A percentile compares a stretch with the other conserved stretches of the same genome.
Conservation (phyloP, 257 asterid genomes). For the Solanum chaucha region DNA sequence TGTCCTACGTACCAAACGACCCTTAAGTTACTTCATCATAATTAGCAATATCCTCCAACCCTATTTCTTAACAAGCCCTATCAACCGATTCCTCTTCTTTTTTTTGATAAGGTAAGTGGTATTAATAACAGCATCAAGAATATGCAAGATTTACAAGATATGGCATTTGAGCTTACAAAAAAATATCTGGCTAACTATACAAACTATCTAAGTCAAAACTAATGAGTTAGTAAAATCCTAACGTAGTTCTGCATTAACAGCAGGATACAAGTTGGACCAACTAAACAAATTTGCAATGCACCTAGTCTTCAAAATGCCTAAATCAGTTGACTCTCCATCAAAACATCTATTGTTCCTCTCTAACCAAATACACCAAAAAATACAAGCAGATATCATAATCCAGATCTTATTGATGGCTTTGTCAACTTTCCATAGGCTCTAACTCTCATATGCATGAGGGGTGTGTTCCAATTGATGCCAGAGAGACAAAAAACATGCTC, state of each 20-base stretch:
- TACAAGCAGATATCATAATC: neutral
- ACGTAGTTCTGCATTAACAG: neutral
- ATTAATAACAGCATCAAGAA: neutral
- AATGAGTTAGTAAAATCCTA: neutral
- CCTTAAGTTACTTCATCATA: neutral
- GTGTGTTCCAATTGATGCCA: neutral
- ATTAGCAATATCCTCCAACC: neutral
- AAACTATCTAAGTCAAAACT: neutral
- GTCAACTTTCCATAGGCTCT: neutral
- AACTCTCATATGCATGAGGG: neutral
- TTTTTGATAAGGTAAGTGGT: neutral
- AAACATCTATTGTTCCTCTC: neutral
- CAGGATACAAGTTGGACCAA: neutral
- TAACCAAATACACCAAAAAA: neutral
- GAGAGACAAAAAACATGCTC: neutral
- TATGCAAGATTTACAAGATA: neutral
- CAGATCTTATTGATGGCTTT: neutral
- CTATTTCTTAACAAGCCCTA: neutral
- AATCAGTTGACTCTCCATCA: neutral
- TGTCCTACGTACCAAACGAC: neutral
- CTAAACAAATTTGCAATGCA: neutral
- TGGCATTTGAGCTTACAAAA: neutral
- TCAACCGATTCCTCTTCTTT: neutral
- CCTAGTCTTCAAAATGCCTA: neutral
- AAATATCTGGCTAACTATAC: neutral